Evolutionary conservation across 495 filamentous ascomycete genomes (phyloP).

Genomic region (Xylaria venustula): DNA sequence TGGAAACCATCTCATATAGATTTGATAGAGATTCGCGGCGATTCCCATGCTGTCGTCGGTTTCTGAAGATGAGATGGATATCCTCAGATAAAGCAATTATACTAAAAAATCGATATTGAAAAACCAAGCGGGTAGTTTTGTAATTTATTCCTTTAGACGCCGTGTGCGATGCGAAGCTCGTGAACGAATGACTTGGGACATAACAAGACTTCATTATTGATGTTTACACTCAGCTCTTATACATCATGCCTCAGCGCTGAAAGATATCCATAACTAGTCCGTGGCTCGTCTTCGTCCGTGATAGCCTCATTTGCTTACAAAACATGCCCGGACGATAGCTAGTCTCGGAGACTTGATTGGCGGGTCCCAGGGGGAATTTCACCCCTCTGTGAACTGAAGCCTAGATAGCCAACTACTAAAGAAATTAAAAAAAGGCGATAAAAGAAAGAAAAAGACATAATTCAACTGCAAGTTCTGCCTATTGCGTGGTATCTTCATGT

Average conservation of each 20-base stretch:
- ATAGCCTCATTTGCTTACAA: constrained; percentile 1
- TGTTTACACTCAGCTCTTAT: not conserved
- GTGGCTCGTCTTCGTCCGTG: not conserved
- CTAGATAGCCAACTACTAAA: not conserved
- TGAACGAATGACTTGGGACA: not conserved
- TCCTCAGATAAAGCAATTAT: not conserved
- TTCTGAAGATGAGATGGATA: not conserved
- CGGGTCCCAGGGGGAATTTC: not conserved
- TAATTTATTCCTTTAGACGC: not conserved
- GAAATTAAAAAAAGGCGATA: too few species aligned
- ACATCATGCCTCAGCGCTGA: not conserved
- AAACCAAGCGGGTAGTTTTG: too few species aligned
- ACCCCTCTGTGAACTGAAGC: not conserved
- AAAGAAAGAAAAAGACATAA: too few species aligned
- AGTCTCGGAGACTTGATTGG: too few species aligned
- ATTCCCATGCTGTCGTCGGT: not conserved
- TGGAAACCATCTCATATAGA: constrained; percentile 25
- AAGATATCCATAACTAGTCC: not conserved
- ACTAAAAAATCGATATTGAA: not conserved
- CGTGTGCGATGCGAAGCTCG: not conserved
- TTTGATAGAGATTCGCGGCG: constrained; percentile 9
- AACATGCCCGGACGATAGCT: not conserved
- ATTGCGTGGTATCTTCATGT: constrained; percentile 2
- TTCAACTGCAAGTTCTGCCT: not conserved
- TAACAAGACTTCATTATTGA: not conserved